A percentile compares a stretch with the other conserved stretches of the same genome.
phyloP scores from a whole-genome alignment of 2,329 filamentous ascomycete species.

The Xylariaceae sp. region DNA sequence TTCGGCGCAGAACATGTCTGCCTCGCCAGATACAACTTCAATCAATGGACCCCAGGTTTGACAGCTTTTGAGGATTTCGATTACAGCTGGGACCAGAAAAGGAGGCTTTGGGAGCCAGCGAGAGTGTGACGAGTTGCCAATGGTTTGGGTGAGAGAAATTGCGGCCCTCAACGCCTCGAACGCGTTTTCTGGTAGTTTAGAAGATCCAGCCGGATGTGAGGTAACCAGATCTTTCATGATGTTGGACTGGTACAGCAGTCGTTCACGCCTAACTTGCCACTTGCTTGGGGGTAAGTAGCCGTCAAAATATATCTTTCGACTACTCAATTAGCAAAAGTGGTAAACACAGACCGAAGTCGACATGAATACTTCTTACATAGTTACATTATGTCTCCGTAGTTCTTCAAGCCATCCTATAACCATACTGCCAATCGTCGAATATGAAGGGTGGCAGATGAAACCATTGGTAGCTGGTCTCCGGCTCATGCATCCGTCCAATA shows the following conservation, averaged over 20 bases:
- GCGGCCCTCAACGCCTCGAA: constrained; percentile 26
- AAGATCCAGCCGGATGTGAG: constrained; percentile 41
- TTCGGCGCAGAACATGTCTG: constrained; percentile 79
- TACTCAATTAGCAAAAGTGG: constrained; percentile 48
- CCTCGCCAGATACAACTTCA: constrained; percentile 79
- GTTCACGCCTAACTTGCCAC: constrained; percentile 62
- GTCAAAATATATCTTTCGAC: constrained; percentile 81
- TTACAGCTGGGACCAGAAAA: constrained; percentile 79
- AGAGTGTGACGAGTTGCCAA: neutral
- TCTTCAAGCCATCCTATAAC: constrained; percentile 68
- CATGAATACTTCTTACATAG: constrained; percentile 63
- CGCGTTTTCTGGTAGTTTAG: constrained; percentile 19
- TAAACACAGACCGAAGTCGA: constrained; percentile 1
- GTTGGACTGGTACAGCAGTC: constrained; percentile 64
- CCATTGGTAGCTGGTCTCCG: constrained; percentile 48
- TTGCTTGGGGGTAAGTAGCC: constrained; percentile 77
- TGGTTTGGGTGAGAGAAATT: constrained; percentile 16
- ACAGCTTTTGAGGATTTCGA: constrained; percentile 69
- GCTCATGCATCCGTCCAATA: constrained; percentile 64
- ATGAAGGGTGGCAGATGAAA: constrained; percentile 64
- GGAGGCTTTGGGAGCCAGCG: constrained; percentile 53
- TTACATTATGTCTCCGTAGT: constrained; percentile 61
- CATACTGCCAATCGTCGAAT: constrained; percentile 65
- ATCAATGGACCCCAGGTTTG: constrained; percentile 50
- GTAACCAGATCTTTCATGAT: constrained; percentile 60